Evolutionary conservation across 768 basidiomycete species (phyloP), one percentile per base, ranked within the genome.

Genomic region (Mycena rosella): DNA sequence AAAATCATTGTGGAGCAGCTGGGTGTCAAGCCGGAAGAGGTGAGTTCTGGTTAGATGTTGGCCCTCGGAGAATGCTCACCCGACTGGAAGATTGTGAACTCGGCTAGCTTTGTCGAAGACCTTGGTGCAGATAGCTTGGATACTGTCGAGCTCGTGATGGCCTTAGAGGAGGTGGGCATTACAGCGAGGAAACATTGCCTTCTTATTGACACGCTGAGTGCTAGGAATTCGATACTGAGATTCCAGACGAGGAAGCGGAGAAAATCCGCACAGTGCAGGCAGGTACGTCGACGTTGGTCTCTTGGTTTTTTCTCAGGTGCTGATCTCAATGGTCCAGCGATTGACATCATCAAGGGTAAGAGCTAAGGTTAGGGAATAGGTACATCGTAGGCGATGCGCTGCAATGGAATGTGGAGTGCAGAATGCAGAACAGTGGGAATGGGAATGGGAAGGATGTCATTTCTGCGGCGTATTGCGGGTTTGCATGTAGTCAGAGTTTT

Each of bases 201-300:
- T 36, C 34, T 36, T 22, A 48, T 48, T 24, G 11, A 22, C 47
- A 24, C 47, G 47, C 47, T 9, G 27, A 49, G 18, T 49, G 18
- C 6, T 27, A 49, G 48, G 48, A 49, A 49, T 49, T 49, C 26
- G 48, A 49, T 27, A 49, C 48, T 15, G 48, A 49, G 17, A 49
- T 49, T 27, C 48, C 48, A 49, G 48, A 49, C 48, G 48, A 49
- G 26, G 48, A 49, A 27, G 48, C 48, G 26, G 26, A 49, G 26
- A 49, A 49, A 27, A 30, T 49, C 27, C 26, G 26, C 26, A 49
- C 48, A 49, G 48, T 49, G 14, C 48, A 49, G 29, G 48, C 48
- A 29, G 48, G 48, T 24, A 49, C 24, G 3, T 49, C 47, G 47
- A 48, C 47, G 47, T 48, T 22, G 4, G 8, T 24, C 26, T 29